Base-by-base conservation (phyloP, 768 basidiomycete genomes). In the Tylopilus sp. region DNA sequence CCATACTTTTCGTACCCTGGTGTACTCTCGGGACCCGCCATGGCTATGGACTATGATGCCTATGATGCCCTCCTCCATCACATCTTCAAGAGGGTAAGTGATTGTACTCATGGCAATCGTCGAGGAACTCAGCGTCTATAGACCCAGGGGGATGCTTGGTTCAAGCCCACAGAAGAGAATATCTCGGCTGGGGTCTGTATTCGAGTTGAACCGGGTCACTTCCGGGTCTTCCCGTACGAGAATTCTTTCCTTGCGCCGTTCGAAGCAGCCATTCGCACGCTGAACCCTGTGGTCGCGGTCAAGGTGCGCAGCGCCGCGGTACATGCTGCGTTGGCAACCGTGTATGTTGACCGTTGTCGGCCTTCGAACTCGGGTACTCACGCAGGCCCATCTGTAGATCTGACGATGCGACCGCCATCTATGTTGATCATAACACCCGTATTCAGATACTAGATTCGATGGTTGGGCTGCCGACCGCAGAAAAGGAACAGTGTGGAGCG, bases 401-500 rank as follows among this genome's bases (percentile, higher is more conserved):
- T 17, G 84, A 85, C 6, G 80, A 85, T 59, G 78, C 80, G 2
- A 68, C 67, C 11, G 81, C 80, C 28, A 82, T 90, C 56, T 84
- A 84, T 61, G 78, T 95, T 55, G 88, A 91, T 70, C 66, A 70
- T 50, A 83, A 92, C 65, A 94, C 91, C 2, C 86, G 90, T 7
- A 94, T 95, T 48, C 92, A 95, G 70, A 84, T 95, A 51, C 68
- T 95, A 24, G 86, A 89, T 53, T 81, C 81, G 16, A 82, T 94
- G 59, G 62, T 66, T 48, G 77, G 81, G 52, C 74, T 95, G 37
- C 81, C 86, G 7, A 78, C 80, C 36, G 91, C 91, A 8, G 89
- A 94, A 65, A 94, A 93, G 73, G 92, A 94, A 65, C 92, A 94
- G 62, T 92, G 87, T 45, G 92, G 85, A 19, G 92, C 92, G 13